Conservation (phyloP, 257 asterid species). For the Ballota nigra region DNA sequence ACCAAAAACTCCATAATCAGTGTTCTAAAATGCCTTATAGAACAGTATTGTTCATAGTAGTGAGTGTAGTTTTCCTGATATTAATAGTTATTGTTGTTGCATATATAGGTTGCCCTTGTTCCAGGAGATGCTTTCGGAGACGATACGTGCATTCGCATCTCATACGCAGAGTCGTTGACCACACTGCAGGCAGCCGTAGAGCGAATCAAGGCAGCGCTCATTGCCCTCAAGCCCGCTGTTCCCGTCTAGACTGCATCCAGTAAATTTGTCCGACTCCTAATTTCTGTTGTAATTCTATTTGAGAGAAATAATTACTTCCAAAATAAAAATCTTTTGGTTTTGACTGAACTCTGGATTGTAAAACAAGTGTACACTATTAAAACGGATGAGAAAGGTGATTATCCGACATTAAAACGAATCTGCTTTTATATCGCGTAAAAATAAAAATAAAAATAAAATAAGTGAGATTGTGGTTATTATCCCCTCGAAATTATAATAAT, state of each 20-base stretch:
- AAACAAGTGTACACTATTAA: not conserved
- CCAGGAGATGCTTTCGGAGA: conserved; percentile 97
- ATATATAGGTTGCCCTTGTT: conserved; percentile 75
- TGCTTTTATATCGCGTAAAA: too few species aligned
- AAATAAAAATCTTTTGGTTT: not conserved
- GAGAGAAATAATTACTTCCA: not conserved
- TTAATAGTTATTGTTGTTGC: not conserved
- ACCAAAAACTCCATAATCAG: not conserved
- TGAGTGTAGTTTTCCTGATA: not conserved
- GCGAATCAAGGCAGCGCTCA: conserved; percentile 61
- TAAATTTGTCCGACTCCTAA: not conserved
- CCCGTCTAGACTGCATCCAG: conserved; percentile 31
- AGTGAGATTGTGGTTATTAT: not conserved
- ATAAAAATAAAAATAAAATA: too few species aligned
- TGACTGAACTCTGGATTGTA: not conserved
- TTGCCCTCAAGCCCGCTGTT: conserved; percentile 47
- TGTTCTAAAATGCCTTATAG: not conserved
- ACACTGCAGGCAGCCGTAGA: conserved; percentile 68
- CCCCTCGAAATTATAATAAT: not conserved
- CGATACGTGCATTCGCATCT: conserved; percentile 85
- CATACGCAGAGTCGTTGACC: conserved; percentile 73
- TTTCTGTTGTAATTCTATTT: conserved; percentile 15
- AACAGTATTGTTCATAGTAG: not conserved
- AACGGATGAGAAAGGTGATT: not conserved
- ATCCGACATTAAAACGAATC: not conserved